Evolutionary conservation across 148 eudicot genomes (phyloP).

Genomic region (Mesembryanthemum crystallinum): DNA sequence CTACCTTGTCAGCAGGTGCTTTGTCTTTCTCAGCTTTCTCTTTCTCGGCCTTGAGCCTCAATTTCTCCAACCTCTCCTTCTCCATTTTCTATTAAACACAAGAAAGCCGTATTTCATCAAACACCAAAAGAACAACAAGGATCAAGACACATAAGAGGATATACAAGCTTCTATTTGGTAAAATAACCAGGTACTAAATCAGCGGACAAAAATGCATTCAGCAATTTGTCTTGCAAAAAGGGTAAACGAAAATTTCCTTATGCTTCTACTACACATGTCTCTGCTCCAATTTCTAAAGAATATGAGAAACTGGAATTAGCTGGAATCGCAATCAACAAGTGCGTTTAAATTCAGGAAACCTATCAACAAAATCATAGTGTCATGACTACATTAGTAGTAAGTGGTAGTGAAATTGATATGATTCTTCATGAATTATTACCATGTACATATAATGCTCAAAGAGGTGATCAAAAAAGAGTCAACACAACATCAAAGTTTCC

Average conservation of each 20-base stretch:
- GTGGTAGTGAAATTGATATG: too few relatives aligned
- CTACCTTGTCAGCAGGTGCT: conserved; percentile 41
- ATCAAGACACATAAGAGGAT: not conserved
- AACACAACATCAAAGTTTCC: too few relatives aligned
- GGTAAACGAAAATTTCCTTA: not conserved
- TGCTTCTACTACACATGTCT: too few relatives aligned
- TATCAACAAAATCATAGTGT: too few relatives aligned
- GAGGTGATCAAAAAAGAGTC: too few relatives aligned
- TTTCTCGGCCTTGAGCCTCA: conserved; percentile 35
- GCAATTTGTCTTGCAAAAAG: not conserved
- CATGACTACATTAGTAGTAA: too few relatives aligned
- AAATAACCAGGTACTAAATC: not conserved
- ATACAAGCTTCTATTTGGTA: not conserved
- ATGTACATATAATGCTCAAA: too few relatives aligned
- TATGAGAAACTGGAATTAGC: too few relatives aligned
- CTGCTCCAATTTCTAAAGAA: too few relatives aligned
- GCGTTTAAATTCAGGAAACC: too few relatives aligned
- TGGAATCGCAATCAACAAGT: too few relatives aligned
- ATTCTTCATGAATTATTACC: too few relatives aligned
- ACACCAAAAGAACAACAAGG: not conserved
- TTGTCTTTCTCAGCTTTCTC: conserved; percentile 43
- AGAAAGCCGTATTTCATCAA: not conserved
- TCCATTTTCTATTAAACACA: conserved; percentile 53
- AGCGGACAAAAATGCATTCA: not conserved
- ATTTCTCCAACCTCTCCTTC: conserved; percentile 49